These are phyloP conservation scores for Triticum urartu DNA, from an alignment of 176 grass and related monocot genomes.

Conservation along the genomic window DNA sequence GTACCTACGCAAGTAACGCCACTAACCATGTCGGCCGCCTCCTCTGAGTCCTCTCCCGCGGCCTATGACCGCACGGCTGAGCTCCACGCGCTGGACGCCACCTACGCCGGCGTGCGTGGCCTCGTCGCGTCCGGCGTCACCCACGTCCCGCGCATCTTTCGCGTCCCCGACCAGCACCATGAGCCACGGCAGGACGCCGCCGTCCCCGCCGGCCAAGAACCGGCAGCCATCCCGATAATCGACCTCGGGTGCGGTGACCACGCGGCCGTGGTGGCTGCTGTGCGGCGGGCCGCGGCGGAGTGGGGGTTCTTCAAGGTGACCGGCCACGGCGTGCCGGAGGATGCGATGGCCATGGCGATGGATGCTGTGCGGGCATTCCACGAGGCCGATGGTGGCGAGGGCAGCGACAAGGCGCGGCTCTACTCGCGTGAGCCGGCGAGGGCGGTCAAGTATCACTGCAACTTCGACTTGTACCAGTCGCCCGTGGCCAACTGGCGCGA, in stretches of 20 bases:
- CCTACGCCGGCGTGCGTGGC: slow-evolving; percentile 56
- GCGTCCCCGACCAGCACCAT: background rate
- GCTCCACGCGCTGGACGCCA: slow-evolving; percentile 52
- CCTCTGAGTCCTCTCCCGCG: too few relatives aligned
- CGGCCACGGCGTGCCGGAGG: slow-evolving; percentile 36
- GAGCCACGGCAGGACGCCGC: background rate
- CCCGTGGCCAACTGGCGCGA: slow-evolving; percentile 63
- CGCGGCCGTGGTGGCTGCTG: background rate
- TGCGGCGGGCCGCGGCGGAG: slow-evolving; percentile 18
- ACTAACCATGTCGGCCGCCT: too few relatives aligned
- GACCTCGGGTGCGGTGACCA: slow-evolving; percentile 17
- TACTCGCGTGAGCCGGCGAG: background rate
- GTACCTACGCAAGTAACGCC: too few relatives aligned
- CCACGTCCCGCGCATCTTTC: slow-evolving; percentile 51
- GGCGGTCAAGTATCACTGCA: slow-evolving; percentile 58
- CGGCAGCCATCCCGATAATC: slow-evolving; percentile 30
- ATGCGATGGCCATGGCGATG: slow-evolving; percentile 1
- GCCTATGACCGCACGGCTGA: slow-evolving; percentile 39
- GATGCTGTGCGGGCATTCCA: slow-evolving; percentile 42
- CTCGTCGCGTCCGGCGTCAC: slow-evolving; percentile 33
- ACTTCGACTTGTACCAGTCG: slow-evolving; percentile 58
- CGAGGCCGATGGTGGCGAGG: slow-evolving; percentile 29
- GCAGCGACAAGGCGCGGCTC: slow-evolving; percentile 44
- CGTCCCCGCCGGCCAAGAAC: background rate
- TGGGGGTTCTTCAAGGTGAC: slow-evolving; percentile 72